Evolutionary conservation across 1,139 yeast species (phyloP).

Genomic region (Kodamaea ohmeri): DNA sequence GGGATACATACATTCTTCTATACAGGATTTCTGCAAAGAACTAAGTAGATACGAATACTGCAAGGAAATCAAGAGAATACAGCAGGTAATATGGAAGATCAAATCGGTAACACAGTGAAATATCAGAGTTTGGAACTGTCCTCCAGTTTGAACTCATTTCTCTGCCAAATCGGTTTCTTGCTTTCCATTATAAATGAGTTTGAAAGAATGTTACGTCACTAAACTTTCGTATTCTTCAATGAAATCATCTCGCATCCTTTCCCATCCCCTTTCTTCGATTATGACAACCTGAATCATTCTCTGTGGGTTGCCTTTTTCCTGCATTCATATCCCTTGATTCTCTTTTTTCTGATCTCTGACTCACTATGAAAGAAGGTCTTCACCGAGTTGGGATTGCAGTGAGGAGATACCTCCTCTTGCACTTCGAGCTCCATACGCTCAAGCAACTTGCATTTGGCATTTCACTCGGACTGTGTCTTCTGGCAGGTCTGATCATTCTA

Average conservation of each 20-base stretch:
- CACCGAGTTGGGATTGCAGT: slow-evolving; percentile 12
- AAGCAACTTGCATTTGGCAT: slow-evolving; percentile 38
- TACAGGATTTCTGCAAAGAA: too few species aligned
- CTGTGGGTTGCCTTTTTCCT: too few species aligned
- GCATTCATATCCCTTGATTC: too few species aligned
- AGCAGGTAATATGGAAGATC: too few species aligned
- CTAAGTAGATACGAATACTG: too few species aligned
- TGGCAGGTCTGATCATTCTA: slow-evolving; percentile 78
- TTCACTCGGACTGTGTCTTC: slow-evolving; percentile 56
- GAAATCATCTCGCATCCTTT: neutral
- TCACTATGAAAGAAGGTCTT: slow-evolving; percentile 6
- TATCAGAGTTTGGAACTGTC: too few species aligned
- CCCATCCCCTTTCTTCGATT: neutral
- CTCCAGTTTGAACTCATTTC: too few species aligned
- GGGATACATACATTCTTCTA: neutral
- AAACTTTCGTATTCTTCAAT: neutral
- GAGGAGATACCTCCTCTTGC: slow-evolving; percentile 23
- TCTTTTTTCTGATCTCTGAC: neutral
- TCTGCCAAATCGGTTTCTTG: too few species aligned
- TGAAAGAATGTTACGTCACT: neutral
- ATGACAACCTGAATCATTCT: neutral
- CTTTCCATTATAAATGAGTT: too few species aligned
- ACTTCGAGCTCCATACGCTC: slow-evolving; percentile 25
- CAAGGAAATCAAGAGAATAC: too few species aligned
- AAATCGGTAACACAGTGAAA: too few species aligned